Evolutionary conservation across 371 early-diverging fungal species (phyloP).

Genomic region (Rhizopus microsporus): DNA sequence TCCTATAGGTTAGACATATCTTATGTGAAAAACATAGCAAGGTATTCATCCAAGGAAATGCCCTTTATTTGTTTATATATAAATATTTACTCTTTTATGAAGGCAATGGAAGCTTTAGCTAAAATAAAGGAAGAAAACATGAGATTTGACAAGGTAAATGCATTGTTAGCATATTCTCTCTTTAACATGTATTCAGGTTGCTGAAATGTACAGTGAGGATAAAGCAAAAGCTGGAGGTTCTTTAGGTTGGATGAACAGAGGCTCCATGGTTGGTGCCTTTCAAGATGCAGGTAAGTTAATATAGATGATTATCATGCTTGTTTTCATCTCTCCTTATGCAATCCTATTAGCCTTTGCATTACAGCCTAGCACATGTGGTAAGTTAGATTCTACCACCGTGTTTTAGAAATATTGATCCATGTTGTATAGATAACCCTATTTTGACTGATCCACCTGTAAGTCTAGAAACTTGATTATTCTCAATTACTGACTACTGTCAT

Average conservation of each 20-base stretch:
- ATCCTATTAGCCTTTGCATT: slow-evolving; percentile 70
- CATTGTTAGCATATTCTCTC: too few species aligned
- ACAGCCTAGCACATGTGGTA: slow-evolving; percentile 69
- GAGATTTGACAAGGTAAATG: slow-evolving; percentile 58
- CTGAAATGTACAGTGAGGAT: slow-evolving; percentile 85
- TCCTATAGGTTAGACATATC: slow-evolving; percentile 75
- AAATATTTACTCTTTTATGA: slow-evolving; percentile 2
- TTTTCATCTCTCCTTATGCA: not conserved
- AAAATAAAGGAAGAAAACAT: slow-evolving; percentile 59
- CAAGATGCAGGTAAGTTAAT: slow-evolving; percentile 70
- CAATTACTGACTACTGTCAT: not conserved
- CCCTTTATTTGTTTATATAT: not conserved
- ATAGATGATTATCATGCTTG: not conserved
- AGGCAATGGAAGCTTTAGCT: slow-evolving; percentile 60
- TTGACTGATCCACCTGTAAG: slow-evolving; percentile 75
- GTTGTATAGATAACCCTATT: slow-evolving; percentile 57
- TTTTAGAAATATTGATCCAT: not conserved
- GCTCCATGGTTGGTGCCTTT: slow-evolving; percentile 89
- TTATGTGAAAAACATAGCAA: slow-evolving; percentile 83
- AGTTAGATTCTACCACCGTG: not conserved
- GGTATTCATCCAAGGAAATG: slow-evolving; percentile 31
- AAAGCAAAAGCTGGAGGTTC: slow-evolving; percentile 74
- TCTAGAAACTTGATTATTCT: not conserved
- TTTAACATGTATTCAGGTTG: slow-evolving; percentile 55
- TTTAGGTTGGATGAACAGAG: slow-evolving; percentile 87